Conservation (phyloP, 495 filamentous ascomycete genomes). For the Poronia punctata region DNA sequence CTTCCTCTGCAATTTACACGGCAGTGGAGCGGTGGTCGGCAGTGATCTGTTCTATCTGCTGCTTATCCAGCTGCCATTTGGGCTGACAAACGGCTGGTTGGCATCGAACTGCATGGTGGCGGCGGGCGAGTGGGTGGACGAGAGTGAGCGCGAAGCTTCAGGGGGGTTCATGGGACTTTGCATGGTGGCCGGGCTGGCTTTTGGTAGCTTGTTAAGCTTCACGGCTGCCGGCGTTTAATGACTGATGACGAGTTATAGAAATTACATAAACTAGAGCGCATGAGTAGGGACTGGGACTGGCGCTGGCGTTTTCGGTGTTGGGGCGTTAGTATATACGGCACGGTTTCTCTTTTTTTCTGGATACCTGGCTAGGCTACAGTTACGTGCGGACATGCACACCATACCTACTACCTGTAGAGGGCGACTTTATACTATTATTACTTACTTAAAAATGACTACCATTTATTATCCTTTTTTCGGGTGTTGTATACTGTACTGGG, state of each 20-base stretch:
- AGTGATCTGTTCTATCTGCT: slow-evolving; percentile 86
- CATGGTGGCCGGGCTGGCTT: slow-evolving; percentile 73
- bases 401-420: no score
- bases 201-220: slow-evolving; percentile 87
- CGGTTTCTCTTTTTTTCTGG: not conserved
- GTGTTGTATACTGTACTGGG: no score
- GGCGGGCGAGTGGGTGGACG: slow-evolving; percentile 67
- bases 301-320: slow-evolving; percentile 1
- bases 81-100: slow-evolving; percentile 78
- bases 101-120: slow-evolving; percentile 87
- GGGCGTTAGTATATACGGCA: not conserved
- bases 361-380: no score
- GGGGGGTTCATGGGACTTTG: slow-evolving; percentile 92
- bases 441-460: no score
- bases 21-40: slow-evolving; percentile 57
- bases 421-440: not conserved
- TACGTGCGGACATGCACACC: no score
- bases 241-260: not conserved
- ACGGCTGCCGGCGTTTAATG: slow-evolving; percentile 46
- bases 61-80: slow-evolving; percentile 76
- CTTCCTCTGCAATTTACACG: slow-evolving; percentile 76
- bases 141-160: slow-evolving; percentile 75
- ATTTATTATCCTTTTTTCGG: no score
- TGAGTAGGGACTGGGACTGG: slow-evolving; percentile 2
- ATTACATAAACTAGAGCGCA: slow-evolving; percentile 2